A percentile compares a stretch with the other conserved stretches of the same genome.
Evolutionary conservation across 306 rosid genomes (phyloP).

Genomic region (Rosa chinensis): DNA sequence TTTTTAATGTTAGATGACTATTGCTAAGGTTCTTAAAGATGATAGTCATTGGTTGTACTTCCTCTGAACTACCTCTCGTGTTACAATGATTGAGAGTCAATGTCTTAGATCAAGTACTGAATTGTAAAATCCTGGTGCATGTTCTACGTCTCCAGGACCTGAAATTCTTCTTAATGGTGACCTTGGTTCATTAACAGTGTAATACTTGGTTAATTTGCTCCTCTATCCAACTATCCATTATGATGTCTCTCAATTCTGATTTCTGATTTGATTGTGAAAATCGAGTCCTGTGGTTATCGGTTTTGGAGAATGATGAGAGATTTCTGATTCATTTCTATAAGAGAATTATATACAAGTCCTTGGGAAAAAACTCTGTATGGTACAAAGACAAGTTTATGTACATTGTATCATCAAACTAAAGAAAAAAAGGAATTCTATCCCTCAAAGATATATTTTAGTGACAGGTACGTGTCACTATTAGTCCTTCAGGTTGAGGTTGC

Average conservation of each 20-base stretch:
- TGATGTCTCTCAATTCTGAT: not conserved
- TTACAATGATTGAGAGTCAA: not conserved
- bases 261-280: not conserved
- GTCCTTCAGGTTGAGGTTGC: too few relatives aligned
- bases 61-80: not conserved
- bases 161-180: not conserved
- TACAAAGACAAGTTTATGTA: not conserved
- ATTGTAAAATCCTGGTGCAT: not conserved
- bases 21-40: not conserved
- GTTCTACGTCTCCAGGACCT: not conserved
- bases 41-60: not conserved
- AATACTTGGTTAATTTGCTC: not conserved
- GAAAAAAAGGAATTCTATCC: not conserved
- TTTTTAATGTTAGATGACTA: not conserved
- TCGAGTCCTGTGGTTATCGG: not conserved
- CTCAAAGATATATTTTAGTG: slow-evolving; percentile 13
- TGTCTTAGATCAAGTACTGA: not conserved
- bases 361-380: not conserved
- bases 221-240: not conserved
- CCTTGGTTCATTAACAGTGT: not conserved
- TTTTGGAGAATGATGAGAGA: not conserved
- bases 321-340: not conserved
- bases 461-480: too few relatives aligned
- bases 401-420: not conserved
- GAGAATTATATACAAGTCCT: not conserved